Base-by-base conservation (phyloP, 768 basidiomycete species). In the Hysterangium stoloniferum region DNA sequence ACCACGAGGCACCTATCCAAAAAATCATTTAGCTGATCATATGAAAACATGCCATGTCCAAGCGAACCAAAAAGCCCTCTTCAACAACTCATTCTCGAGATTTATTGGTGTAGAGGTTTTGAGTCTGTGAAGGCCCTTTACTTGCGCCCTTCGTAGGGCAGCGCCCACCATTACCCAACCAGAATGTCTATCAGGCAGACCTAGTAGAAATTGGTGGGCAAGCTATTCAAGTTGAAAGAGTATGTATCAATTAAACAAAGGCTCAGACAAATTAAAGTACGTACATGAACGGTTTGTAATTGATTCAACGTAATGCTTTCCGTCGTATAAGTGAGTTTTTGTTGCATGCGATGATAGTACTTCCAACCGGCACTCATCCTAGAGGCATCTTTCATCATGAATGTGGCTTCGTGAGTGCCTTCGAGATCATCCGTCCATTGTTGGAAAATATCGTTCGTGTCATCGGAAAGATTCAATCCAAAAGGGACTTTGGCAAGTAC, bases 281-380 rank as follows among this genome's bases (percentile, higher is more conserved):
- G 40, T 51, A 51, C 49, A 51, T 41, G 40, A 17, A 32, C 49
- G 19, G 49, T 51, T 27, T 51, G 49, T 27, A 51, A 34, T 29
- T 51, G 38, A 13, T 22, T 40, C 13, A 51, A 31, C 20, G 38
- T 51, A 15, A 41, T 31, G n/a, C 31, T 29, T 6, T 20, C 31
- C 20, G 31, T 41, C 9, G 40, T 51, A 15, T 11, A n/a, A n/a
- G n/a, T 31, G 17, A 15, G 25, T 27, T 28, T 29, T 11, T 40
- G 38, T 19, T 42, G 29, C 27, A 51, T 51, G 25, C 49, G 49
- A 25, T 41, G 27, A 42, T 42, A 51, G 22, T 51, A 51, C 41
- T 51, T 51, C 49, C 49, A 51, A 51, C 49, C 49, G 4, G 49
- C 49, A 40, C 49, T 51, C 27, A 20, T 7, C 38, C 19, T 9